These are phyloP conservation scores for Spencermartinsiella europaea DNA, from an alignment of 805 yeast genomes.

Conservation along the genomic window DNA sequence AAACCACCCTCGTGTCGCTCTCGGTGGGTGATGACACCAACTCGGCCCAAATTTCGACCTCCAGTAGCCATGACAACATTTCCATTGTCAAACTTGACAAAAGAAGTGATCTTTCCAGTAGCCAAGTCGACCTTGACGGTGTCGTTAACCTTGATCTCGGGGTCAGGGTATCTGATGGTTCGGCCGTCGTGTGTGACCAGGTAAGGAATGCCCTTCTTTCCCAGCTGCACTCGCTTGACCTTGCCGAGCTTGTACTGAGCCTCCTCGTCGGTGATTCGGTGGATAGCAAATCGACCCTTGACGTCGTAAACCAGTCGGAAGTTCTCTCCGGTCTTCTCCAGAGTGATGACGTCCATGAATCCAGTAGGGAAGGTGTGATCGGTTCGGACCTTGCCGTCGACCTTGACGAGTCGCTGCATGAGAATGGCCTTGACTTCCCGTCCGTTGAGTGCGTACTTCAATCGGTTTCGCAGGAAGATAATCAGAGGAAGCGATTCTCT, in stretches of 20 bases:
- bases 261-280: conserved; percentile 99
- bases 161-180: conserved; percentile 99
- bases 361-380: conserved; percentile 99
- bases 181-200: conserved; percentile 99
- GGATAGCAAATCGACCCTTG: conserved; percentile 99
- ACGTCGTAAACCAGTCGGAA: conserved; percentile 98
- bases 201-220: conserved; percentile 98
- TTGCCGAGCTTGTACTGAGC: conserved; percentile 97
- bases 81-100: conserved; percentile 89
- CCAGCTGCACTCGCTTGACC: conserved; percentile 96
- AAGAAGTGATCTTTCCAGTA: conserved; percentile 88
- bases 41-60: conserved; percentile 98
- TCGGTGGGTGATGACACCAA: conserved; percentile 92
- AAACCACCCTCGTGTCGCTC: conserved; percentile 98
- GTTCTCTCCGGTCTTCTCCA: conserved; percentile 98
- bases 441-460: conserved; percentile 98
- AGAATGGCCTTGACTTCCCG: conserved; percentile 97
- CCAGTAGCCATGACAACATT: conserved; percentile 90
- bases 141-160: conserved; percentile 93
- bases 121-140: conserved; percentile 96
- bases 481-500: conserved; percentile 97
- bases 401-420: conserved; percentile 97
- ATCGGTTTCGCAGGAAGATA: conserved; percentile 96
- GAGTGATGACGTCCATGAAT: conserved; percentile 97
- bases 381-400: conserved; percentile 99